phyloP scores from a whole-genome alignment of 2,329 filamentous ascomycete species.

The Venturia oleaginea region DNA sequence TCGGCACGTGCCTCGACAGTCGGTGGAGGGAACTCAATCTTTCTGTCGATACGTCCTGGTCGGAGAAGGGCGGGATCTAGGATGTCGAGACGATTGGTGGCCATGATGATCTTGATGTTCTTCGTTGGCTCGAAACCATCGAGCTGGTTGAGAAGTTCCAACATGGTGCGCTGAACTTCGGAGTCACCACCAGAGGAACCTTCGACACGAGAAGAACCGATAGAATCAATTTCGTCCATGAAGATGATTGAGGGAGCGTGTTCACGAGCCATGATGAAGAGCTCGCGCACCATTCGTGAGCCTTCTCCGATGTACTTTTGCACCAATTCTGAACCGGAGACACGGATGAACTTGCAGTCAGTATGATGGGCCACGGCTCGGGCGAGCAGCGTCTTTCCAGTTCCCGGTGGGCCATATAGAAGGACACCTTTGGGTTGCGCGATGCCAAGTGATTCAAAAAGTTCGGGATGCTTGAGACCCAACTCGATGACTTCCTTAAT shows the following conservation, averaged over 20 bases:
- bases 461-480: conserved; percentile 92
- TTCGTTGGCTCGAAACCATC: conserved; percentile 98
- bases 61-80: conserved; percentile 89
- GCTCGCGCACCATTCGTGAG: conserved; percentile 93
- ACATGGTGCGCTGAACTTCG: conserved; percentile 96
- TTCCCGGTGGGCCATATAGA: conserved; percentile 92
- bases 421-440: conserved; percentile 96
- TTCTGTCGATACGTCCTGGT: conserved; percentile 95
- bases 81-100: conserved; percentile 95
- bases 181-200: conserved; percentile 92
- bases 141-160: conserved; percentile 95
- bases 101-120: conserved; percentile 99
- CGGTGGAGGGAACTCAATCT: conserved; percentile 97
- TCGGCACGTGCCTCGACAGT: conserved; percentile 94
- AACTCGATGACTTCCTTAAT: conserved; percentile 99
- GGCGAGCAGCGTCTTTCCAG: conserved; percentile 90
- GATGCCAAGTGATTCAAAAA: conserved; percentile 98
- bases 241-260: conserved; percentile 99
- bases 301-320: conserved; percentile 99
- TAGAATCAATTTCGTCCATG: conserved; percentile 99
- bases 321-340: conserved; percentile 90
- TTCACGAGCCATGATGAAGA: conserved; percentile 98
- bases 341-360: conserved; percentile 97
- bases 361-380: conserved; percentile 96
- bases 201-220: conserved; percentile 93